Base-by-base conservation (phyloP, 1,284 basidiomycete genomes). In the Boletus austroedulis region DNA sequence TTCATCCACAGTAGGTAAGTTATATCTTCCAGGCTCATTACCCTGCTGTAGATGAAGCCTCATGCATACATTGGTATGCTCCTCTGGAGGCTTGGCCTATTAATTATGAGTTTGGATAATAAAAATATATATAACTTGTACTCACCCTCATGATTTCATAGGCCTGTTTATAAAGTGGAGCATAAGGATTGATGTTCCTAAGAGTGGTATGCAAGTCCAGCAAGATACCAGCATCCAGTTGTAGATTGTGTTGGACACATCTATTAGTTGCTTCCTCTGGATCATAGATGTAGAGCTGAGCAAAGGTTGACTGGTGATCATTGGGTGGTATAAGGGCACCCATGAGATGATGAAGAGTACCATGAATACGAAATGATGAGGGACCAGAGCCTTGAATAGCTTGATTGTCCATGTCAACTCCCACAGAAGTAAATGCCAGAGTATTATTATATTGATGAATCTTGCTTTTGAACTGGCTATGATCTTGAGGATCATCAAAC, bases 401-500 rank as follows among this genome's bases (percentile, higher is more conserved):
- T n/a, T n/a, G n/a, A n/a, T n/a, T n/a, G n/a, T n/a, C n/a, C n/a
- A n/a, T n/a, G n/a, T n/a, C n/a, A n/a, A n/a, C 41, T 0, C 24
- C 41, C 23, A 44, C 12, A 44, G 41, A 44, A 24, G 23, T 44
- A 53, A 80, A 79, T 0, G 76, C 68, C 21, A 80, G 56, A 0
- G 76, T 70, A 46, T 64, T 64, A 50, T 79, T 80, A 44, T 78
- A 79, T 46, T 76, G 67, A 19, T 55, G 44, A 28, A 77, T 75
- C 0, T 75, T 65, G n/a, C 57, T 55, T 14, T 47, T 61, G 47
- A 75, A 76, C 1, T 62, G 26, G 4, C 44, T 47, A 15, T 48
- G 17, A 28, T 62, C 55, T 2, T 63, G 47, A 26, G 17, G 26
- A 32, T 61, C 51, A 53, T 53, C 44, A 51, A 71, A 64, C 0